These are phyloP conservation scores for Torulaspora globosa DNA, from an alignment of 1,139 yeast species.

Conservation along the genomic window DNA sequence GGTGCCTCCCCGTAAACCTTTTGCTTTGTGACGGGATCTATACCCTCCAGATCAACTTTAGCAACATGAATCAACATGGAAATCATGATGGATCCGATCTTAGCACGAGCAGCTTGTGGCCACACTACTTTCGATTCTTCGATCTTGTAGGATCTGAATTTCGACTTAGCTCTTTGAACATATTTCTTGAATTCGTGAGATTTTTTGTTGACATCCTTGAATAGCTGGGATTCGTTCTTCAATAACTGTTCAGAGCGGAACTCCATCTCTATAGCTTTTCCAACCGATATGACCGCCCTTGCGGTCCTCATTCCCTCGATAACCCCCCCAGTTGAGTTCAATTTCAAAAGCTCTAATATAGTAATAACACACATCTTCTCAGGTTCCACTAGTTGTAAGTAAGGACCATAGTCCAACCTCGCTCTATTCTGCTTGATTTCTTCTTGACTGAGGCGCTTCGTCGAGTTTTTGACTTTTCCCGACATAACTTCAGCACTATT, in stretches of 20 bases:
- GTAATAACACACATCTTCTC: slow-evolving; percentile 82
- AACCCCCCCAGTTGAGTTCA: slow-evolving; percentile 71
- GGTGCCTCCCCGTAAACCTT: slow-evolving; percentile 71
- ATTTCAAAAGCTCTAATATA: slow-evolving; percentile 71
- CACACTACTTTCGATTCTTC: slow-evolving; percentile 45
- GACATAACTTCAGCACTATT: slow-evolving; percentile 20
- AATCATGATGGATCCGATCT: slow-evolving; percentile 75
- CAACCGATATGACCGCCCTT: slow-evolving; percentile 74
- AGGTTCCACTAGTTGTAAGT: slow-evolving; percentile 62
- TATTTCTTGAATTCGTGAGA: slow-evolving; percentile 37
- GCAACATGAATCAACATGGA: slow-evolving; percentile 79
- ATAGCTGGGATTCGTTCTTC: slow-evolving; percentile 52
- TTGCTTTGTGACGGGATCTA: slow-evolving; percentile 72
- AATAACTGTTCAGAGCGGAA: slow-evolving; percentile 65
- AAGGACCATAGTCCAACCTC: slow-evolving; percentile 74
- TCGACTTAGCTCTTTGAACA: slow-evolving; percentile 36
- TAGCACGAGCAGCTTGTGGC: slow-evolving; percentile 68
- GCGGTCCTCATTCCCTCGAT: slow-evolving; percentile 85
- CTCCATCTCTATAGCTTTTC: slow-evolving; percentile 81
- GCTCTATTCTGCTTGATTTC: slow-evolving; percentile 41
- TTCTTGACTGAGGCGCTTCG: slow-evolving; percentile 1
- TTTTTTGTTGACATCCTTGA: slow-evolving; percentile 40
- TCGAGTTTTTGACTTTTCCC: background rate
- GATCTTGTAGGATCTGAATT: slow-evolving; percentile 38
- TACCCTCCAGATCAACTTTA: slow-evolving; percentile 69